Conservation (phyloP, 352 stramenopile genomes). For the Saprolegnia diclina region DNA sequence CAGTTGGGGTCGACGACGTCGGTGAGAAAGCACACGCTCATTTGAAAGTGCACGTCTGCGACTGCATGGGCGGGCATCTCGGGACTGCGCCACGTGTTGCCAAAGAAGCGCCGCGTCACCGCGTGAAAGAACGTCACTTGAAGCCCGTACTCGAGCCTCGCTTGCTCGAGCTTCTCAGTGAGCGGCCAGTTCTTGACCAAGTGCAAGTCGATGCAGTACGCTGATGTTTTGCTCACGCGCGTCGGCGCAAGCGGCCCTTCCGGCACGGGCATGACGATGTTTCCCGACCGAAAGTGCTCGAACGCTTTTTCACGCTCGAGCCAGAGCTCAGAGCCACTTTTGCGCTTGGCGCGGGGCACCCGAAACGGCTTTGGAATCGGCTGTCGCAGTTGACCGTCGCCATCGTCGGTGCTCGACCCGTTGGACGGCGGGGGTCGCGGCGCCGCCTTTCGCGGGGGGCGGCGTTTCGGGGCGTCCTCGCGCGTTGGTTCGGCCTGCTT, state of each 20-base stretch:
- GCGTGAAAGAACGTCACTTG: conserved; percentile 89
- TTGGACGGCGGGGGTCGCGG: background rate
- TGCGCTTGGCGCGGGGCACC: background rate
- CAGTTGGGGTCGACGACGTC: conserved; percentile 86
- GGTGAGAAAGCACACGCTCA: conserved; percentile 79
- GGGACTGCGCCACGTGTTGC: conserved; percentile 85
- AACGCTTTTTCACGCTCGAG: conserved; percentile 61
- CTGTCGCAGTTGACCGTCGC: background rate
- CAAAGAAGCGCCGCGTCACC: conserved; percentile 84
- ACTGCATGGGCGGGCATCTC: conserved; percentile 39
- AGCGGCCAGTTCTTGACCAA: conserved; percentile 64
- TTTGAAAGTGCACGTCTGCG: conserved; percentile 47
- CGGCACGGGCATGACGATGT: conserved; percentile 62
- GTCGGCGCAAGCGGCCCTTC: conserved; percentile 34
- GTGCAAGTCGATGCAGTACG: conserved; percentile 60
- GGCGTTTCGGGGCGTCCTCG: too few relatives aligned
- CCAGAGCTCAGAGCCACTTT: conserved; percentile 37
- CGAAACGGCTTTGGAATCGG: background rate
- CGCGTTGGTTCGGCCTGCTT: too few relatives aligned
- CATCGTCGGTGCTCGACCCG: background rate
- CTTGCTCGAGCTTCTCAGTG: conserved; percentile 44
- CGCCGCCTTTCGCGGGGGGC: too few relatives aligned
- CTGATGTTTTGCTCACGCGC: conserved; percentile 46
- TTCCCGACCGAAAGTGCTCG: conserved; percentile 60
- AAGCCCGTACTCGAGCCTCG: conserved; percentile 59